phyloP scores from a whole-genome alignment of 2,329 filamentous ascomycete genomes.

The Curvularia hawaiiensis region DNA sequence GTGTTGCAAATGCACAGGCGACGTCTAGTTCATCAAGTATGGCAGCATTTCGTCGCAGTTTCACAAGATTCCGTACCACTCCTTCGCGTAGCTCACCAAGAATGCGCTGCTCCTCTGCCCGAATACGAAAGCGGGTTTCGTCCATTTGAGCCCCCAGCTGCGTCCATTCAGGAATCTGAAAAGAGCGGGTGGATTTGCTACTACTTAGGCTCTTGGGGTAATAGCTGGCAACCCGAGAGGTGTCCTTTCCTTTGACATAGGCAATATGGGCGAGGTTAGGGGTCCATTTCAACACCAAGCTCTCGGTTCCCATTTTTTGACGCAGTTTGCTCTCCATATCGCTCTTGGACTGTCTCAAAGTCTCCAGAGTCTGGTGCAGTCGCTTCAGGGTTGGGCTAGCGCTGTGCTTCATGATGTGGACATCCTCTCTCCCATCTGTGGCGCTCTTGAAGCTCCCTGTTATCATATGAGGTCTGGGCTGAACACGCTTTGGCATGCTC shows the following conservation, averaged over 20 bases:
- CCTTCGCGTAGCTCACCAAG: conserved; percentile 74
- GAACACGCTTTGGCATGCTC: conserved; percentile 43
- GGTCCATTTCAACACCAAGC: conserved; percentile 82
- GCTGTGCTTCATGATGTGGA: conserved; percentile 66
- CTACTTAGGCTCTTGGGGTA: conserved; percentile 67
- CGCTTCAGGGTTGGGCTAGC: conserved; percentile 70
- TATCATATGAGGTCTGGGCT: conserved; percentile 43
- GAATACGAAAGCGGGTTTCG: conserved; percentile 75
- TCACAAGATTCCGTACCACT: conserved; percentile 82
- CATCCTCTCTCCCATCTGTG: conserved; percentile 53
- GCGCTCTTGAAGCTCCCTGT: conserved; percentile 40
- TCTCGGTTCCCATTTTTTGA: conserved; percentile 55
- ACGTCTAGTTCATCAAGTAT: conserved; percentile 95
- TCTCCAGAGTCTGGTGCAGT: conserved; percentile 71
- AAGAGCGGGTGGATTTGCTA: conserved; percentile 82
- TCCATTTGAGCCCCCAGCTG: conserved; percentile 79
- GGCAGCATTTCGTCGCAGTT: conserved; percentile 85
- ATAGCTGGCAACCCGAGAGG: conserved; percentile 40
- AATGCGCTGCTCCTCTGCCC: conserved; percentile 81
- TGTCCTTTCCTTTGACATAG: conserved; percentile 83
- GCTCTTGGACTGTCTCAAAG: conserved; percentile 64
- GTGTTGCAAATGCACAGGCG: conserved; percentile 78
- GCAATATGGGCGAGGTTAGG: conserved; percentile 87
- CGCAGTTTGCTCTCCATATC: conserved; percentile 67
- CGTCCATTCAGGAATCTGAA: conserved; percentile 85